Evolutionary conservation across 2,329 filamentous ascomycete genomes (phyloP).

Genomic region (Blumeria hordei): DNA sequence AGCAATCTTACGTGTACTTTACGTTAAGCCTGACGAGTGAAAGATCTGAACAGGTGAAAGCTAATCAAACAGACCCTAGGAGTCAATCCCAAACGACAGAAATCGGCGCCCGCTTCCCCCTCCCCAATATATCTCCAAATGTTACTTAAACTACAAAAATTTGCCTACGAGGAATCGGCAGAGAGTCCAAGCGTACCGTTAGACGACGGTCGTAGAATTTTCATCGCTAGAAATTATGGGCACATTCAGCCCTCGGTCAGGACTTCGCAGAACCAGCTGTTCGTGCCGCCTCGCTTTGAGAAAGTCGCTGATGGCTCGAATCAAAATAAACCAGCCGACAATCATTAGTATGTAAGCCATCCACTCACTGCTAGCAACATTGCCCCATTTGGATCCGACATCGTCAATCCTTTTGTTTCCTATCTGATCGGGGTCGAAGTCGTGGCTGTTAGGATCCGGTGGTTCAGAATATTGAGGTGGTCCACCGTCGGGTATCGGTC

Average conservation of each 20-base stretch:
- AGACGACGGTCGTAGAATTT: conserved; percentile 52
- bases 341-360: conserved; percentile 87
- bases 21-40: no score
- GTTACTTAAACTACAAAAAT: not conserved
- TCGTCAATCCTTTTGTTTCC: conserved; percentile 17
- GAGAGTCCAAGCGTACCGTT: conserved; percentile 7
- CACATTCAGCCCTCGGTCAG: conserved; percentile 63
- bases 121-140: not conserved
- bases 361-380: conserved; percentile 60
- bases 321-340: conserved; percentile 92
- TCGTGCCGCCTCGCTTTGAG: conserved; percentile 72
- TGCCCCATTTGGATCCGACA: conserved; percentile 21
- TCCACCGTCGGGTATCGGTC: conserved; percentile 16
- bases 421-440: conserved; percentile 56
- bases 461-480: conserved; percentile 43
- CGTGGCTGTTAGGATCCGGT: conserved; percentile 69
- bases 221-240: conserved; percentile 77
- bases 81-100: no score
- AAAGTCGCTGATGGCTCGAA: conserved; percentile 81
- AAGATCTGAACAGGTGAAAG: no score
- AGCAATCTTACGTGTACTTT: no score
- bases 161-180: not conserved
- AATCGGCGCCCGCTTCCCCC: conserved; percentile 3
- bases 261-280: conserved; percentile 77
- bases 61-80: no score